Evolutionary conservation across 441 rosid species (phyloP), one percentile per base, ranked within the genome.

Genomic region (Mallotus repandus): DNA sequence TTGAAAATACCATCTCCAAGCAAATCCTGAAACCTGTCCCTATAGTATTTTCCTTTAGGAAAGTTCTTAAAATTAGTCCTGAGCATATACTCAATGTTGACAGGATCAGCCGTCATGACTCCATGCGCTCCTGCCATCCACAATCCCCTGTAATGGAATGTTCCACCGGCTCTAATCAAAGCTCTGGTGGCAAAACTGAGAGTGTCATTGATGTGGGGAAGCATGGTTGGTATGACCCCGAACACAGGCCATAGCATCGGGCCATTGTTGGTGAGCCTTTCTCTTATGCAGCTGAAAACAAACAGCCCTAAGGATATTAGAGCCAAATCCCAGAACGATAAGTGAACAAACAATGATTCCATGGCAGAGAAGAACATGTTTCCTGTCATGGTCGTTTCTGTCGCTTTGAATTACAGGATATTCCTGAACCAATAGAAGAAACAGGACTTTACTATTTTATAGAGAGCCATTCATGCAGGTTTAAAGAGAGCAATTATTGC

Each of bases 1-100:
- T 87, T 91, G 52, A 93, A 89, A 65, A 91, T 93, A 1, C 92
- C 95, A 16, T 83, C 86, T 5, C 95, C 98, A 0, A 93, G 87
- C 76, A 93, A 75, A 72, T 93, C 95, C 0, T 46, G 52, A 64
- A 93, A 91, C 73, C 89, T 82, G 63, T 89, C 90, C 63, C 83
- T 75, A 57, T 77, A 88, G 70, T 81, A 87, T n/a, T 74, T 71
- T 15, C 98, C 97, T 80, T 93, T 89, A 0, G 94, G 97, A 62
- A 79, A 93, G 86, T 91, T 93, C 45, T 73, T 79, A 82, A 90
- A 93, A 56, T 86, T 83, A 18, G 95, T 88, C 72, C 76, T 85
- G 59, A 91, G 86, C 83, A 86, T 84, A 74, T 93, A 84, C 60
- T 91, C 91, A 49, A 91, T 60, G 77, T 88, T 88, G 67, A 82